Base-by-base conservation (phyloP, 2,329 filamentous ascomycete species). In the Chrysoporthe cubensis region DNA sequence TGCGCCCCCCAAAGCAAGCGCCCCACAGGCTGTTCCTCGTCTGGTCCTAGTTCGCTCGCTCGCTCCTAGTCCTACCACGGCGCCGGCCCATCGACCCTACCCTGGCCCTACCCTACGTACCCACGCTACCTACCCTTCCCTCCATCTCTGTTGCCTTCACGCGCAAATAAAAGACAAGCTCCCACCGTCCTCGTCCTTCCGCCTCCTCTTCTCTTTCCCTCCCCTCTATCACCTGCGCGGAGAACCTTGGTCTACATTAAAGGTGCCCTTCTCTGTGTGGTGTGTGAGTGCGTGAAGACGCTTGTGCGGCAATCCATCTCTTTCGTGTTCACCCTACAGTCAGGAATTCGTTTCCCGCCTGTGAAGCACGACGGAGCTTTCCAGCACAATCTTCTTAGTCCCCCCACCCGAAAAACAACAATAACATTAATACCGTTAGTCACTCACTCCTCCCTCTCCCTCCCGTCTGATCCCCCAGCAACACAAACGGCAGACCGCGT, bases 151-250 rank as follows among this genome's bases (percentile, higher is more conserved):
- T 43, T 26, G 54, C 32, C 54, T 34, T n/a, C 63, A 46, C 40
- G 32, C 63, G 54, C 63, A 65, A 57, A 65, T 65, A 65, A 68
- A 70, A 70, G 65, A 68, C 52, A 68, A 64, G 62, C 58, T 70
- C 68, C 54, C 66, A 66, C 68, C 68, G 68, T 62, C 65, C 62
- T 54, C 62, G 50, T 63, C 68, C 34, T 62, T 59, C 76, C 79
- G 73, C 76, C 78, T 77, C 76, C 75, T 78, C 68, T 62, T 46
- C 60, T 69, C 71, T 67, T 59, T 70, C 67, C 68, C 69, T 59
- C 69, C 70, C 61, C 71, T 65, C 64, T 71, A 72, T 67, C 66
- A 69, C 68, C 72, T 73, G 72, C 72, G 72, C 74, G 72, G 70
- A 67, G 65, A 59, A 64, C 43, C 62, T 63, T 50, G 46, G 56